Conservation (phyloP, 169 alveolate species). For the Cryptosporidium xiaoi region DNA sequence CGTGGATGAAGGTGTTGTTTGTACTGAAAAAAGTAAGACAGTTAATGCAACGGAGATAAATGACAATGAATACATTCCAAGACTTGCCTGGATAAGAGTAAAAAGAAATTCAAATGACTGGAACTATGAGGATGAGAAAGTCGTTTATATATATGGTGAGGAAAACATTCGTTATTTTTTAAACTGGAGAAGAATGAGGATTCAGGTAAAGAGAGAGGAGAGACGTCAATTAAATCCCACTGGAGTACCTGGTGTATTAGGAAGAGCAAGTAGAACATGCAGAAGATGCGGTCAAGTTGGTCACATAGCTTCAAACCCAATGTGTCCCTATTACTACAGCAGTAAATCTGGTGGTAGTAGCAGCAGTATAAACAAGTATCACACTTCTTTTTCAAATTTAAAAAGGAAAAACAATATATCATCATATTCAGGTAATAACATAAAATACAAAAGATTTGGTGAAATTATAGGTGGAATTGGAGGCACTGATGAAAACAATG, state of each 20-base stretch:
- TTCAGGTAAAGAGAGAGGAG: slow-evolving; percentile 77
- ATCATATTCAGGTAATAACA: not conserved
- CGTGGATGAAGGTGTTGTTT: not conserved
- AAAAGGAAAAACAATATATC: slow-evolving; percentile 43
- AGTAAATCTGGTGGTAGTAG: slow-evolving; percentile 22
- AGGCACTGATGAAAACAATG: slow-evolving; percentile 13
- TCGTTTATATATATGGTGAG: slow-evolving; percentile 86
- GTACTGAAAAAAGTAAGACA: not conserved
- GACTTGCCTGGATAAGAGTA: slow-evolving; percentile 86
- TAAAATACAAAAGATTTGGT: no score
- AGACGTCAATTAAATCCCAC: slow-evolving; percentile 71
- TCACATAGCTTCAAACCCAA: slow-evolving; percentile 88
- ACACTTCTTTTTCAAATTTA: slow-evolving; percentile 44
- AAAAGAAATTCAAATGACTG: slow-evolving; percentile 82
- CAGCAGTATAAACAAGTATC: slow-evolving; percentile 72
- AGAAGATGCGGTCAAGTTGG: slow-evolving; percentile 88
- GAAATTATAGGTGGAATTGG: not conserved
- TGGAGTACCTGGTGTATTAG: slow-evolving; percentile 73
- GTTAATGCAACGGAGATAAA: not conserved
- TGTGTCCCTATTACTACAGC: slow-evolving; percentile 82
- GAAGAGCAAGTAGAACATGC: slow-evolving; percentile 82
- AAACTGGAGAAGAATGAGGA: slow-evolving; percentile 83
- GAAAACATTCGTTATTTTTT: slow-evolving; percentile 82
- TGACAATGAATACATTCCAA: slow-evolving; percentile 81
- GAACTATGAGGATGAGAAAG: slow-evolving; percentile 83